Evolutionary conservation across 1,284 basidiomycete species (phyloP), one percentile per base, ranked within the genome.

Genomic region (Fistulinella cinereoalba): DNA sequence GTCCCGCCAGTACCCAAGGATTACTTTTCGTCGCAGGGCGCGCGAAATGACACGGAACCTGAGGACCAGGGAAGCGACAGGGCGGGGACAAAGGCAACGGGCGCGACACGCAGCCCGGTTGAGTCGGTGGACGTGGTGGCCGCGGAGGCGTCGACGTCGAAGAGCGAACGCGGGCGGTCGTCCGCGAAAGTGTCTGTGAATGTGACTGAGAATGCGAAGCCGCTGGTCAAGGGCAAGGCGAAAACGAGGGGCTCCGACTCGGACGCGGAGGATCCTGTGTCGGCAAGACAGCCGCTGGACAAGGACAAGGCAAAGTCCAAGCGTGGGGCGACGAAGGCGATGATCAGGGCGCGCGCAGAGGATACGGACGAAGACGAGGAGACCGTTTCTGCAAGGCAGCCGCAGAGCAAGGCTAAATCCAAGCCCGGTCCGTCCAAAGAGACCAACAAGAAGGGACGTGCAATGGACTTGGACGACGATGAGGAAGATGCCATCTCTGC

Each of bases 1-100:
- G 40, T 67, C 12, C 62, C 62, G 10, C 27, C 57, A 4, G 28
- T 66, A 0, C 51, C 64, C 10, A 44, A 50, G 29, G 57, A 65
- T 2, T 64, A 66, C 18, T 57, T 67, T 23, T 58, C 57, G 6
- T 56, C 64, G 5, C 55, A 48, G 23, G 37, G 46, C 16, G 13
- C 11, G 16, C 36, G 16, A 6, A 11, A 15, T 19, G 21, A 13
- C 16, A 1, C 3, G 4, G 38, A 40, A 1, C 6, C 10, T 3
- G 37, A 37, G 9, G 33, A 7, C 10, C 28, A 41, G 5, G 28
- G 9, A 3, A n/a, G 39, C 7, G 28, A 4, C 7, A 32, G n/a
- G 1, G 6, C 9, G 28, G 16, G 2, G 34, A 13, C 7, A 16
- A 37, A 32, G 15, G 16, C 37, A 43, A 34, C 37, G 25, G 23